These are phyloP conservation scores for Ambrosiella beaveri DNA, from an alignment of 2,329 filamentous ascomycete species.

Conservation along the genomic window DNA sequence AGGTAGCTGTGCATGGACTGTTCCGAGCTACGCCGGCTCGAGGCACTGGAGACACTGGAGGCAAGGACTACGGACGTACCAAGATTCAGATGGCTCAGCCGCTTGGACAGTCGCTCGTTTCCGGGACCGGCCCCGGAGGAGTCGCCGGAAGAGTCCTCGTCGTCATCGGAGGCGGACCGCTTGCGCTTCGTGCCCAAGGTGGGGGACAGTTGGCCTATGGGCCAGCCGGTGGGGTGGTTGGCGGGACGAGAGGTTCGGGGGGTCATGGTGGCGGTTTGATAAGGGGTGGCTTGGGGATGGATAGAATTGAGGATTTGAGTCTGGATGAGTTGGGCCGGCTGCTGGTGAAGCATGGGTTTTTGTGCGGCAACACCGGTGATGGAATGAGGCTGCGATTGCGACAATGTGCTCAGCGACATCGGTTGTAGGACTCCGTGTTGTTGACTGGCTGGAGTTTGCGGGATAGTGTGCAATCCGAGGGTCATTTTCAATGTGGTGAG, in stretches of 20 bases:
- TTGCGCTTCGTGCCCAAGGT: constrained; percentile 34
- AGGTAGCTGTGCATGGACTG: constrained; percentile 8
- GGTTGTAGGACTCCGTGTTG: no score
- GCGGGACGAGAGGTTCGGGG: constrained; percentile 9
- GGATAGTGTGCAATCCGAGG: no score
- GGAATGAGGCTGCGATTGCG: no score
- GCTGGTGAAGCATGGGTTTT: no score
- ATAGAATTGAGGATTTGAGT: no score
- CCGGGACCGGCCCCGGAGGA: constrained; percentile 24
- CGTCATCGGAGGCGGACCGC: constrained; percentile 19
- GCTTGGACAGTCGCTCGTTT: constrained; percentile 66
- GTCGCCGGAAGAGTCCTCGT: not conserved
- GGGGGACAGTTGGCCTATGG: not conserved
- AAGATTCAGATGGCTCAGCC: constrained; percentile 64
- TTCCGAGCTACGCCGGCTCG: constrained; percentile 5
- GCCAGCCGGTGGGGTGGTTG: not conserved
- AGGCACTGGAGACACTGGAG: not conserved
- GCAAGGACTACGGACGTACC: constrained; percentile 33
- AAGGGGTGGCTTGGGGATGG: no score
- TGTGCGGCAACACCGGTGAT: no score
- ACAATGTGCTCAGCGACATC: no score
- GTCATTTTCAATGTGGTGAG: no score
- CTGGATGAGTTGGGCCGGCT: no score
- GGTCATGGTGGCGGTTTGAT: constrained; percentile 5
- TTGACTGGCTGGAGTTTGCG: no score